Conservation (phyloP, 23 red algal genomes). For the Chondrus crispus region DNA sequence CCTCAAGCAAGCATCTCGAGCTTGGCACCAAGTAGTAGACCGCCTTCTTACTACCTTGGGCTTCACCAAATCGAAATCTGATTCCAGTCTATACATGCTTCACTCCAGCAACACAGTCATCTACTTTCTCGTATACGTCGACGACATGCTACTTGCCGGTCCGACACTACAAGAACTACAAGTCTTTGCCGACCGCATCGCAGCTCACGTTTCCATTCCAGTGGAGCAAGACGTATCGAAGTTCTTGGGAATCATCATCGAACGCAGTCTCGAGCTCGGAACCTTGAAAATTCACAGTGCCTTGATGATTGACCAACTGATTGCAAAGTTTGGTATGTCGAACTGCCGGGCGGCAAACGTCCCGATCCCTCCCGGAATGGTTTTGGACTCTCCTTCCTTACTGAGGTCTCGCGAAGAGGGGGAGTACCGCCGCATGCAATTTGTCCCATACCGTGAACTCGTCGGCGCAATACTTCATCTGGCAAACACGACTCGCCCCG, state of each 20-base stretch:
- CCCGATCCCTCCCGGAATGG: background rate
- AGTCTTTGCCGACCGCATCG: background rate
- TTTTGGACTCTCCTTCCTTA: too few species aligned
- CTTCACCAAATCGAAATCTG: background rate
- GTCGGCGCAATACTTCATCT: slow-evolving; percentile 3
- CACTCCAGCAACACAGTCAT: background rate
- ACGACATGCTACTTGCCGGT: background rate
- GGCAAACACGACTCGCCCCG: background rate
- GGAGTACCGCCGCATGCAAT: background rate
- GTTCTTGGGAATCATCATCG: background rate
- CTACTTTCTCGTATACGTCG: background rate
- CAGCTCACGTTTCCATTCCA: background rate
- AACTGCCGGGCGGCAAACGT: background rate
- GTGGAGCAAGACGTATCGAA: background rate
- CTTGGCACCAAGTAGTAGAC: background rate
- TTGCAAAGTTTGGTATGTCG: background rate
- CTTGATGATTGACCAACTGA: background rate
- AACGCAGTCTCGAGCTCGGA: background rate
- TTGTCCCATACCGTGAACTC: background rate
- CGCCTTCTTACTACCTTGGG: background rate
- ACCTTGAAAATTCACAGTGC: background rate
- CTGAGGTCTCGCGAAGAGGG: background rate
- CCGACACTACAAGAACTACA: background rate
- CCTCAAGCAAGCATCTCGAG: background rate
- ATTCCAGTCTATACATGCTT: background rate